Evolutionary conservation across 2,329 filamentous ascomycete genomes (phyloP), one percentile per base, ranked within the genome.

Genomic region (Aspergillus felis): DNA sequence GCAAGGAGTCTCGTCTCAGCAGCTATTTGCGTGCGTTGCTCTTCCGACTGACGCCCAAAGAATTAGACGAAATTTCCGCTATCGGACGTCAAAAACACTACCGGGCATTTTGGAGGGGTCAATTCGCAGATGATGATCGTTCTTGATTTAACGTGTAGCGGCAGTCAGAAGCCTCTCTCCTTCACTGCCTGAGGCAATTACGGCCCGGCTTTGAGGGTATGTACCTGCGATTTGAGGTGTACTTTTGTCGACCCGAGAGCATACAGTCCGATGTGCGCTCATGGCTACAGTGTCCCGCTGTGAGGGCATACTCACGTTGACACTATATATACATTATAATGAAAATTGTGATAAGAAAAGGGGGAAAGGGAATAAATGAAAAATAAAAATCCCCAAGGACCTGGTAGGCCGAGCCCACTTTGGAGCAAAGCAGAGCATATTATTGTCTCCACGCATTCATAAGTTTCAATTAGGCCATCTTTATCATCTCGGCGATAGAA

Each of bases 21-120:
- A 82, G 85, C 64, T 86, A 86, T 63, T 65, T 87, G 59, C 74
- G 82, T 24, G 75, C 75, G 1, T 74, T 82, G 61, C 81, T 79
- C 0, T 87, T 87, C 71, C 81, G 81, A 61, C 67, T 87, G 60
- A 86, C 81, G 5, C 82, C 83, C 0, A 76, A 75, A 48, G 85
- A 87, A 70, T 76, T 87, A 25, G 73, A 82, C 57, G 73, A 81
- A 63, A 80, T 85, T 63, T 77, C 77, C n/a, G 68, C 74, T 28
- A 53, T 76, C 24, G 82, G 82, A 4, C 68, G 73, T 44, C 66
- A 78, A 68, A 79, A 83, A 65, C 80, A 84, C 68, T 79, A 74
- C 56, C 71, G 82, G 50, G 78, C 75, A 1, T 84, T 81, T 66
- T 84, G 81, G 81, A 74, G 61, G n/a, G 69, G 79, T 46, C 78